Base-by-base conservation (phyloP, 225 moss, liverwort and hornwort genomes). In the Ulota crispa region DNA sequence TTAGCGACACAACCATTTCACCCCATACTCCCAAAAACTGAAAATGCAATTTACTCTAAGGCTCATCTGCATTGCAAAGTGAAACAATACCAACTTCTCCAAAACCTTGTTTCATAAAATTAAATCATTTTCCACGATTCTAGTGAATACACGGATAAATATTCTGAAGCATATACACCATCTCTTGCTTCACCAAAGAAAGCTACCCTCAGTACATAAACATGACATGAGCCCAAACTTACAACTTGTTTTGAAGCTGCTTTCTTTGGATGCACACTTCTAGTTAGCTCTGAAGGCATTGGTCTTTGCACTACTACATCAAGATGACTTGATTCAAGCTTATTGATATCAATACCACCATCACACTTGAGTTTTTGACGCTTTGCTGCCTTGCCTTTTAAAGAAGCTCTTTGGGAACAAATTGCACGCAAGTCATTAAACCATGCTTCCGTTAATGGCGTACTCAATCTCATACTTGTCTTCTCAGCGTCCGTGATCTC, bases 291-390 rank as follows among this genome's bases (percentile, higher is more conserved):
- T 4, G 9, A 26, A 42, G 24, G 6, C 3, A 0, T 1, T 1
- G 15, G 0, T 59, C 20, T 5, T 4, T 4, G 2, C 3, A 0
- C 0, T 30, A 7, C 23, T 32, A 3, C 0, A 28, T 6, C 9
- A 9, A 19, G 0, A n/a, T 15, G 15, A 37, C 27, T 50, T 10
- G n/a, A 26, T 9, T 2, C 8, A 20, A 0, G 0, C 32, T 3
- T 3, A 3, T 3, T 16, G n/a, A 18, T 18, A 59, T 20, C 61
- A 7, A 7, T n/a, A 11, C 2, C 52, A 18, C 3, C 50, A 34
- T 36, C 3, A 0, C 1, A 0, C 8, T 9, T 8, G 0, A 0
- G 0, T 18, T 70, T 82, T 0, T 0, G 16, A 21, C 52, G 18
- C 63, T 82, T 82, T 2, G 1, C 0, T 5, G 39, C 7, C 16